phyloP scores from a whole-genome alignment of 2,329 filamentous ascomycete genomes.

The Claviceps africana region DNA sequence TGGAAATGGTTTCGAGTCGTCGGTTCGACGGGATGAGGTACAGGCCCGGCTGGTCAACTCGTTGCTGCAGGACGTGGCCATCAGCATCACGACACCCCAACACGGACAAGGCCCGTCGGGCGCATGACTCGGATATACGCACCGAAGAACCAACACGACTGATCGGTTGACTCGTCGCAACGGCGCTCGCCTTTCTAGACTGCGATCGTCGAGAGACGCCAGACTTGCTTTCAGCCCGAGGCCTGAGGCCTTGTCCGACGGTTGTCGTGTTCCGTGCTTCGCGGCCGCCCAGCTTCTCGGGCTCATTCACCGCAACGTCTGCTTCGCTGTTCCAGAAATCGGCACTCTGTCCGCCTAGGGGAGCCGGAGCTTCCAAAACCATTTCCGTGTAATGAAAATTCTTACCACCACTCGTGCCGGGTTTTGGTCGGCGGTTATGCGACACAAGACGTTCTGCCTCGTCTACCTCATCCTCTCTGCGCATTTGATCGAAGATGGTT shows the following conservation, averaged over 20 bases:
- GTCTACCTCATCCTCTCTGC: conserved; percentile 76
- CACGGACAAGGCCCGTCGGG: conserved; percentile 16
- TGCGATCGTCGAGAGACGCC: conserved; percentile 35
- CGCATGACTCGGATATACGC: conserved; percentile 20
- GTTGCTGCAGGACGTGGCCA: conserved; percentile 19
- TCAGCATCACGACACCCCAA: conserved; percentile 19
- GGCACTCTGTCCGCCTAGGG: conserved; percentile 24
- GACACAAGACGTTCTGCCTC: conserved; percentile 82
- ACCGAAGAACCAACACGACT: conserved; percentile 35
- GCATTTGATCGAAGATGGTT: conserved; percentile 80
- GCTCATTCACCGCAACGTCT: conserved; percentile 40
- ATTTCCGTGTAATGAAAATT: conserved; percentile 89
- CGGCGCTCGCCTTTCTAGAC: conserved; percentile 41
- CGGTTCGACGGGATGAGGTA: conserved; percentile 41
- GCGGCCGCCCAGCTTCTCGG: conserved; percentile 33
- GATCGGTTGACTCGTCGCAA: conserved; percentile 24
- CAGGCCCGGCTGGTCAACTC: conserved; percentile 29
- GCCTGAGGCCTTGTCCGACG: conserved; percentile 10
- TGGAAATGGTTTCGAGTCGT: conserved; percentile 48
- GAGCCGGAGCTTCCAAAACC: conserved; percentile 53
- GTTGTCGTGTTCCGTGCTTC: conserved; percentile 34
- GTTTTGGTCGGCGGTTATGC: conserved; percentile 61
- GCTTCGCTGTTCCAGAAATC: conserved; percentile 65
- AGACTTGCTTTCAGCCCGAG: conserved; percentile 39
- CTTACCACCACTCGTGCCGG: conserved; percentile 66